These are phyloP conservation scores for Phytophthora ohioensis DNA, from an alignment of 352 stramenopile species.

Conservation along the genomic window DNA sequence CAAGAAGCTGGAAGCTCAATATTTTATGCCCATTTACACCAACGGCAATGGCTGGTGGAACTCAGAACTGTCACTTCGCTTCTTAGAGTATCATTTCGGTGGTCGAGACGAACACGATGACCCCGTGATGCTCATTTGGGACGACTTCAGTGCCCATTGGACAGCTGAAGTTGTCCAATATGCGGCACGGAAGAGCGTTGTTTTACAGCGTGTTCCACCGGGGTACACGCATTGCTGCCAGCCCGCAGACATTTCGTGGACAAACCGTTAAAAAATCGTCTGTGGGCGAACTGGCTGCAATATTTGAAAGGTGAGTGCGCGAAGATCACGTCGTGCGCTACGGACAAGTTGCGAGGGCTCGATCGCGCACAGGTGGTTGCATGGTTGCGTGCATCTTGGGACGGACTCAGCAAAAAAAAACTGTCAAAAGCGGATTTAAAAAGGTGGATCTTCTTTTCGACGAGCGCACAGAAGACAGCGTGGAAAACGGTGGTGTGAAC, in stretches of 20 bases:
- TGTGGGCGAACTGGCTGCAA: not conserved
- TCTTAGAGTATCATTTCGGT: slow-evolving; percentile 25
- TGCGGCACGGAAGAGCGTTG: slow-evolving; percentile 12
- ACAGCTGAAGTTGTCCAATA: slow-evolving; percentile 21
- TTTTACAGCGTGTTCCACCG: slow-evolving; percentile 20
- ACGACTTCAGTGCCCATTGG: slow-evolving; percentile 35
- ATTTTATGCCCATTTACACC: slow-evolving; percentile 29
- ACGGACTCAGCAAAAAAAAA: not conserved
- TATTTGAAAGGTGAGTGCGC: slow-evolving; percentile 8
- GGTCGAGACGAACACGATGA: slow-evolving; percentile 3
- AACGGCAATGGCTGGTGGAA: slow-evolving; percentile 40
- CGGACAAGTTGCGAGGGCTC: no score
- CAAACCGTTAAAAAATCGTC: slow-evolving; percentile 27
- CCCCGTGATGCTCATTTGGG: slow-evolving; percentile 31
- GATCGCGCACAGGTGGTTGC: not conserved
- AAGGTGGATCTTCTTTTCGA: slow-evolving; percentile 10
- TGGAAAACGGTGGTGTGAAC: not conserved
- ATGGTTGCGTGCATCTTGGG: slow-evolving; percentile 9
- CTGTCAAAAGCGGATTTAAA: slow-evolving; percentile 7
- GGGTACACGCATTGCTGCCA: slow-evolving; percentile 28
- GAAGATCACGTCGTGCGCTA: not conserved
- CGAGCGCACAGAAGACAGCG: not conserved
- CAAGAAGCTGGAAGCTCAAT: slow-evolving; percentile 19
- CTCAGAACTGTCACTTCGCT: slow-evolving; percentile 14
- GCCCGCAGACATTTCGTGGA: slow-evolving; percentile 32